Evolutionary conservation across 495 filamentous ascomycete genomes (phyloP).

Genomic region (Trichoderma asperelloides): DNA sequence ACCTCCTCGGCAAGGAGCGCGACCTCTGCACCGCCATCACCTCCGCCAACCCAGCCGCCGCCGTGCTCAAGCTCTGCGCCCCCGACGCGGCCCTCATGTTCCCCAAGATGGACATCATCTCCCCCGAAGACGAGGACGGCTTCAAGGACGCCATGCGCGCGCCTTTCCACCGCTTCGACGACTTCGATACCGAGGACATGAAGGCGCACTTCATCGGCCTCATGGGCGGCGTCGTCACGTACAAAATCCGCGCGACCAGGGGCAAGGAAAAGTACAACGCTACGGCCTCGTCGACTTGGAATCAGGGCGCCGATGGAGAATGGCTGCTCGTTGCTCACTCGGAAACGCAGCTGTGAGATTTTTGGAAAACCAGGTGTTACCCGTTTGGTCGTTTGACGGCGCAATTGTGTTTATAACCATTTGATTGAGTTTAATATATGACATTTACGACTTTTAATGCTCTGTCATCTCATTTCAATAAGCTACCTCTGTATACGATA

Average conservation of each 20-base stretch:
- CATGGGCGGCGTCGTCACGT: slow-evolving; percentile 4
- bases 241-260: neutral
- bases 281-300: neutral
- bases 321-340: neutral
- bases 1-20: slow-evolving; percentile 2
- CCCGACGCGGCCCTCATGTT: neutral
- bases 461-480: neutral
- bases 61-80: neutral
- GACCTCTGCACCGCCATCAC: slow-evolving; percentile 2
- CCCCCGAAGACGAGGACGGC: neutral
- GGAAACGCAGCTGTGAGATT: neutral
- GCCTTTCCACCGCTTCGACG: slow-evolving; percentile 4
- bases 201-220: neutral
- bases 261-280: neutral
- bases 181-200: neutral
- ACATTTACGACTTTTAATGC: neutral
- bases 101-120: neutral
- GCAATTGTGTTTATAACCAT: neutral
- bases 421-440: neutral
- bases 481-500: neutral
- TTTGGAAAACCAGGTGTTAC: neutral
- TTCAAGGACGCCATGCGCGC: neutral
- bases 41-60: neutral
- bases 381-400: neutral
- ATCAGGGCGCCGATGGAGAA: neutral